A percentile compares a stretch with the other conserved stretches of the same genome.
These are phyloP conservation scores for Ganoderma leucocontextum DNA, from an alignment of 1,284 basidiomycete genomes.

Conservation along the genomic window DNA sequence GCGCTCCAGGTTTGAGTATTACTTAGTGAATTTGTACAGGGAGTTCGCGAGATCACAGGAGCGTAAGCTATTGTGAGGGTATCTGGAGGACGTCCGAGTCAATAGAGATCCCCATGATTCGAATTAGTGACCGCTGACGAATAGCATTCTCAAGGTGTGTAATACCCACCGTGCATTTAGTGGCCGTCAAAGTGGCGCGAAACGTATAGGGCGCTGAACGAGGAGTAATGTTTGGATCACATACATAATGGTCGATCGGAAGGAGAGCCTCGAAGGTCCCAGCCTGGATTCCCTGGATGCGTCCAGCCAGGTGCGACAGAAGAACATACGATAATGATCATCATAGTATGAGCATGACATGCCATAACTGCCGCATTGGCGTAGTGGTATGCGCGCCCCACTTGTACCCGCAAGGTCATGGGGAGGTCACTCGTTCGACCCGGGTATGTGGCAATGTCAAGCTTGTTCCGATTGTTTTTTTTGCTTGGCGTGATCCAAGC, in stretches of 20 bases:
- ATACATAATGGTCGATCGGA: neutral
- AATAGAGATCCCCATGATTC: neutral
- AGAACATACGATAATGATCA: neutral
- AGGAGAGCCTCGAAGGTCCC: neutral
- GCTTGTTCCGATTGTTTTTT: constrained; percentile 4
- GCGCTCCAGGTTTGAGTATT: neutral
- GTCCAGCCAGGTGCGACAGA: neutral
- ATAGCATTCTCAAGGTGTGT: neutral
- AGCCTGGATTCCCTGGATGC: neutral
- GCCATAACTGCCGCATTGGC: constrained; percentile 39
- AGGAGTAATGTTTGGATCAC: neutral
- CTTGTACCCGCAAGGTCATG: constrained; percentile 40
- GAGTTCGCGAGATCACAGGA: neutral
- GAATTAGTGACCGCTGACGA: neutral
- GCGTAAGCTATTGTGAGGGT: neutral
- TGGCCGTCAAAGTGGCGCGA: neutral
- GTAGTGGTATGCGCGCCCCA: constrained; percentile 48
- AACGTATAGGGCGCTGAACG: neutral
- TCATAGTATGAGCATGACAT: neutral
- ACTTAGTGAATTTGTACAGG: neutral
- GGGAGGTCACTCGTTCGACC: constrained; percentile 46
- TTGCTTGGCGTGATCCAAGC: no score
- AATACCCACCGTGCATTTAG: neutral
- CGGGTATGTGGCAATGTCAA: constrained; percentile 47
- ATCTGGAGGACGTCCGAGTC: neutral